These are phyloP conservation scores for Suillus decipiens DNA, from an alignment of 768 basidiomycete species.

Conservation along the genomic window DNA sequence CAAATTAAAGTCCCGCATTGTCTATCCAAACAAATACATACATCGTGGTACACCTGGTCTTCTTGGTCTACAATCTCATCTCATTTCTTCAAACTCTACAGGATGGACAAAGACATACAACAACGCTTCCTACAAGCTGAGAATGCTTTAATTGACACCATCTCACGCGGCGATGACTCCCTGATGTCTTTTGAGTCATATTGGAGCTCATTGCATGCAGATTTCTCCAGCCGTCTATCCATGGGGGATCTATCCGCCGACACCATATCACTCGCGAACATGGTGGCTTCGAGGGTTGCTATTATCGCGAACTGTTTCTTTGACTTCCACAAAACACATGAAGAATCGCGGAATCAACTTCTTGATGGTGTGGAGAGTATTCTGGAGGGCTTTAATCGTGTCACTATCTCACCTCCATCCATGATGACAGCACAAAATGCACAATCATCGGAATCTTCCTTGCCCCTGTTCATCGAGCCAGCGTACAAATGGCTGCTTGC, in stretches of 20 bases:
- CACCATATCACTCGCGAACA: neutral
- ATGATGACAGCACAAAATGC: neutral
- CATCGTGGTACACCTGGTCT: too few relatives aligned
- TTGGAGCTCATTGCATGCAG: neutral
- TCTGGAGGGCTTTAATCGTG: neutral
- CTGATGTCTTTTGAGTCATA: neutral
- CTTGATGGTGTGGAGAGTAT: accelerated
- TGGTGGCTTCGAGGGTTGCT: neutral
- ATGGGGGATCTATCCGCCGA: neutral
- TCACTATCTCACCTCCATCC: neutral
- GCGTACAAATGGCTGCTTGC: conserved; percentile 44
- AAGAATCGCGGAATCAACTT: neutral
- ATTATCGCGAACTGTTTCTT: neutral
- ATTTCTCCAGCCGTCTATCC: neutral
- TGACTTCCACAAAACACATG: neutral
- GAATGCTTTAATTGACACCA: neutral
- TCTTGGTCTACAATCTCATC: neutral
- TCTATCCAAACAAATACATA: conserved; percentile 7
- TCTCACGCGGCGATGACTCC: neutral
- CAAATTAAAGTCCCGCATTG: conserved; percentile 15
- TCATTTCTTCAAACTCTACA: neutral
- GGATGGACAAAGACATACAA: conserved; percentile 4
- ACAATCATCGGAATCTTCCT: neutral
- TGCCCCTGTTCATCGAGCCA: conserved; percentile 11
- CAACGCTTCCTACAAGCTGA: conserved; percentile 1